Base-by-base conservation (phyloP, 306 rosid species). In the Quillaja saponaria region DNA sequence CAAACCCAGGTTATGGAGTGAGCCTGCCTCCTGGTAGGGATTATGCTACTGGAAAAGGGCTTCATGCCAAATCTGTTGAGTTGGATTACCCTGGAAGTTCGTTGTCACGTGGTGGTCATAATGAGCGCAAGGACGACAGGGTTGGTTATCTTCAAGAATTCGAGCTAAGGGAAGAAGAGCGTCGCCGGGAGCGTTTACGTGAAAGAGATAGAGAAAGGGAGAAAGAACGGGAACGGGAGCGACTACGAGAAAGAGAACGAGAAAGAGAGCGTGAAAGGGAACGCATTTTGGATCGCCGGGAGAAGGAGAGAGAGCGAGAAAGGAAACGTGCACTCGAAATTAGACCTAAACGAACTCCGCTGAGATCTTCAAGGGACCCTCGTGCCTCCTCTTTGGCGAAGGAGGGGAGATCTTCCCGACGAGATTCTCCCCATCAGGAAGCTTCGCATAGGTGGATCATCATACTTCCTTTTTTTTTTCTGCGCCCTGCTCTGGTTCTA, bases 21-120 rank as follows among this genome's bases (percentile, higher is more conserved):
- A 92, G 99, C 76, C 77, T 92, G 58, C 99, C 99, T 46, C 99
- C 99, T 35, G 99, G 99, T 19, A 82, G 99, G 85, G 99, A 92
- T 76, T 92, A 92, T 52, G 97, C 90, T 21, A 80, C 85, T 0
- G 96, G 99, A 20, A 92, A 92, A 75, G 96, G 82, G 72, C 82
- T 89, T 31, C 95, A 85, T 72, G 91, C 85, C 62, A 62, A 82
- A 52, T 78, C 95, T 35, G 75, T 85, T 55, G 99, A 92, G 47
- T 64, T 84, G 47, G 97, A 92, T 55, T 89, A 86, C 42, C 73
- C 88, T 3, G 76, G 70, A 64, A 83, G 72, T 55, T 21, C 71
- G 71, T 67, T 83, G 70, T 58, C 91, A 51, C 97, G 72, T 45
- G 60, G 77, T 49, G 80, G 84, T 35, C 90, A 82, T 68, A 84